Evolutionary conservation across 441 rosid species (phyloP).

Genomic region (Jatropha podagrica): DNA sequence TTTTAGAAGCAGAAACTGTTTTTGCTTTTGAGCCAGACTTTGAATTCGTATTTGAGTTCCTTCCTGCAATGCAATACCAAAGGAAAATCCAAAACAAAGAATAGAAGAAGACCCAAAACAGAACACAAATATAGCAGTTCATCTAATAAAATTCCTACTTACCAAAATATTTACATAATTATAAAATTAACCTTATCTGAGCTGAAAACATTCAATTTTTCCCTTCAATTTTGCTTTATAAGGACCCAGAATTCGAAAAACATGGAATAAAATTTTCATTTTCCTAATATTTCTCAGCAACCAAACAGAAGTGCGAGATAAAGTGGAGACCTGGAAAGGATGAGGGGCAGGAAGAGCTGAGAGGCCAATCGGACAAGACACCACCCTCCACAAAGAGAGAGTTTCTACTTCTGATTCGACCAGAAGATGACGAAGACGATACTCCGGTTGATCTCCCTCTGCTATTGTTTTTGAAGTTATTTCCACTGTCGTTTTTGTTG

Average conservation of each 20-base stretch:
- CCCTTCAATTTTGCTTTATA: background rate
- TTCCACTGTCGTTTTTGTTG: slow-evolving; percentile 4
- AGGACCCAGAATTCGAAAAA: background rate
- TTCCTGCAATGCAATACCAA: slow-evolving; percentile 39
- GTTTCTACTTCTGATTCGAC: slow-evolving; percentile 17
- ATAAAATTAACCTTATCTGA: background rate
- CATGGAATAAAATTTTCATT: background rate
- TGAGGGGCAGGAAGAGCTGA: slow-evolving; percentile 4
- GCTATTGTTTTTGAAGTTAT: slow-evolving; percentile 16
- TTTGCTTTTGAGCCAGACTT: slow-evolving; percentile 33
- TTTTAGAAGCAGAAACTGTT: slow-evolving; percentile 44
- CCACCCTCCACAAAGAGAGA: slow-evolving; percentile 46
- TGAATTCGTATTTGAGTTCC: slow-evolving; percentile 31
- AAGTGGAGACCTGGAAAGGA: slow-evolving; percentile 22
- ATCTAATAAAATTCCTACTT: background rate
- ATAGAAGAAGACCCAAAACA: background rate
- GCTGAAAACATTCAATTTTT: background rate
- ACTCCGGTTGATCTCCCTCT: slow-evolving; percentile 9
- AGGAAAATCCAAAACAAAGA: slow-evolving; percentile 9
- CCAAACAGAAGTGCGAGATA: background rate
- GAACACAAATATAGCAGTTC: background rate
- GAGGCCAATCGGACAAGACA: slow-evolving; percentile 35
- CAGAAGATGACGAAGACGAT: slow-evolving; percentile 17
- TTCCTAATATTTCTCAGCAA: background rate
- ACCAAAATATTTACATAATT: background rate